Percentiles rank a stretch among this genome's conserved stretches.
Evolutionary conservation across 179 eudicot genomes (phyloP).

Genomic region (Patellifolia procumbens): DNA sequence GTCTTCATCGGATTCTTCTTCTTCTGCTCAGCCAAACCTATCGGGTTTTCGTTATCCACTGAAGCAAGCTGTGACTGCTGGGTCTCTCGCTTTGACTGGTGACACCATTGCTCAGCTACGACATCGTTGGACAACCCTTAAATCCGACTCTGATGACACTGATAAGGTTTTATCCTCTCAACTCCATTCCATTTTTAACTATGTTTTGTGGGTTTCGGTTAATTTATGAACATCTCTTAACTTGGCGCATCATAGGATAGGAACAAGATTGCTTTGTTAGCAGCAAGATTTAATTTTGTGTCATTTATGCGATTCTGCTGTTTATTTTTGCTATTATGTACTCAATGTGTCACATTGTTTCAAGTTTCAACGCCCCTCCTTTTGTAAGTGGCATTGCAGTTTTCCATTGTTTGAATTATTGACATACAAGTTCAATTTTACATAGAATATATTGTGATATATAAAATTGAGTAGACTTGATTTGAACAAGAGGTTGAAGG

Average conservation of each 20-base stretch:
- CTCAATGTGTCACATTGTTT: no score
- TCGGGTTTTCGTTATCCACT: constrained; percentile 58
- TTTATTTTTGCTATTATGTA: no score
- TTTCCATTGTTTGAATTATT: no score
- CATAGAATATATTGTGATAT: no score
- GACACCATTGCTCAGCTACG: constrained; percentile 81
- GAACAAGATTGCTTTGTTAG: no score
- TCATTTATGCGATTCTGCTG: not conserved
- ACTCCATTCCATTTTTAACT: not conserved
- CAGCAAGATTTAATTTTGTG: no score
- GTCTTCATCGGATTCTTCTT: constrained; percentile 35
- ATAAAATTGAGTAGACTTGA: no score
- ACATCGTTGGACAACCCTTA: constrained; percentile 42
- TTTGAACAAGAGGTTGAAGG: no score
- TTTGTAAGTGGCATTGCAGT: not conserved
- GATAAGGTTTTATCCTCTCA: constrained; percentile 32
- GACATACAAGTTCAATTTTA: no score
- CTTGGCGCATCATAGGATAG: no score
- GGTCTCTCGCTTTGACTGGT: constrained; percentile 76
- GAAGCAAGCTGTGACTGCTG: constrained; percentile 69
- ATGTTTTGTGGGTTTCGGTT: not conserved
- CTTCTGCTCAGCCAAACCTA: constrained; percentile 29
- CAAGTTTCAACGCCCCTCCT: no score
- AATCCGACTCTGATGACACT: constrained; percentile 27
- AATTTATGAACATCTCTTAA: no score